Conservation (phyloP, 805 yeast species). For the Starmerella gropengiesseri region DNA sequence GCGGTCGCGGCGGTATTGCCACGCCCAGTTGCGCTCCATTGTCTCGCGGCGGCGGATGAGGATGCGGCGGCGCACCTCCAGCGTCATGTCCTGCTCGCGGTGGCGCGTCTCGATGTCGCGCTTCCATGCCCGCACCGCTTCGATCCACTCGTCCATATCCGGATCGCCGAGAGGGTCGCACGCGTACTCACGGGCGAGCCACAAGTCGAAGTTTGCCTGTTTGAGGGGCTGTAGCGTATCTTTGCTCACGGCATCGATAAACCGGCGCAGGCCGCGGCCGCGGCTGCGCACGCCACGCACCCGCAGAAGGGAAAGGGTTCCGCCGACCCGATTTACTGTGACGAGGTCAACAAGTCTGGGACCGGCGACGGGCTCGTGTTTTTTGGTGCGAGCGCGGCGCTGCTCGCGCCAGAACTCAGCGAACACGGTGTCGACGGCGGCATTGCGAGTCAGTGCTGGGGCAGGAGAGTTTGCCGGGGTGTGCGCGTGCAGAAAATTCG, state of each 20-base stretch:
- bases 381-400: neutral
- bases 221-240: conserved; percentile 1
- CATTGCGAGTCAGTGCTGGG: neutral
- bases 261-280: conserved; percentile 16
- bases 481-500: conserved; percentile 3
- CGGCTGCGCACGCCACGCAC: conserved; percentile 18
- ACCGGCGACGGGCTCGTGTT: conserved; percentile 12
- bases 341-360: conserved; percentile 12
- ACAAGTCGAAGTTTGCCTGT: conserved; percentile 9
- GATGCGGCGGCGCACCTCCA: conserved; percentile 22
- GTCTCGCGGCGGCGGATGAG: conserved; percentile 13
- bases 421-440: conserved; percentile 18
- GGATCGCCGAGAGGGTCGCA: conserved; percentile 16
- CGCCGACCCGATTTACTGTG: conserved; percentile 17
- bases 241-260: conserved; percentile 10
- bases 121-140: neutral
- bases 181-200: conserved; percentile 16
- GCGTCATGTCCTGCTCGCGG: neutral
- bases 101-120: neutral
- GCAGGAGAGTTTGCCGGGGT: neutral
- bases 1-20: conserved; percentile 1
- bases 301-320: conserved; percentile 15
- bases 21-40: conserved; percentile 16
- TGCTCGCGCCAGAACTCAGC: conserved; percentile 14
- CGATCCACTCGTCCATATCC: conserved; percentile 13